Conservation (phyloP, 345 rosid species). For the Trapa bicornis region DNA sequence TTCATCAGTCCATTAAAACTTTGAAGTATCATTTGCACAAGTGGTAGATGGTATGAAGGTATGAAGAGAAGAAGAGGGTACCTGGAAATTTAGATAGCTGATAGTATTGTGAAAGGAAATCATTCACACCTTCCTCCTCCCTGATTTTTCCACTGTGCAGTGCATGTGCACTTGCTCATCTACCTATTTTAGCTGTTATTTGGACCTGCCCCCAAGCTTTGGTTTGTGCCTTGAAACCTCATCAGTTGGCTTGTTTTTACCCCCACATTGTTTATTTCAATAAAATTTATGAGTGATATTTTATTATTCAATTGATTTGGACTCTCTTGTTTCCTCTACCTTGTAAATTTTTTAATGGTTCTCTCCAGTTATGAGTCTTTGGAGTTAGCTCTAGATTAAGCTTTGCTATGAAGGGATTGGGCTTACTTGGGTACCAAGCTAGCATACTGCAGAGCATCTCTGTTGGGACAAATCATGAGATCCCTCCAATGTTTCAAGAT, state of each 20-base stretch:
- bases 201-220: neutral
- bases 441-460: too few relatives aligned
- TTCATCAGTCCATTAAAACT: neutral
- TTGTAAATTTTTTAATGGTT: too few relatives aligned
- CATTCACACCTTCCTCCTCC: constrained; percentile 6
- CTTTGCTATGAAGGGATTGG: too few relatives aligned
- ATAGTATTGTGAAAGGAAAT: constrained; percentile 3
- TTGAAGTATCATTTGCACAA: neutral
- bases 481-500: too few relatives aligned
- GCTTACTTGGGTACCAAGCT: too few relatives aligned
- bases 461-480: too few relatives aligned
- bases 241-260: neutral
- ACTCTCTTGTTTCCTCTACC: too few relatives aligned
- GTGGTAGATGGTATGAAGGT: neutral
- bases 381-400: too few relatives aligned
- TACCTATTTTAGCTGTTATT: neutral
- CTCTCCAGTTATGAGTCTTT: too few relatives aligned
- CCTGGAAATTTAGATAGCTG: neutral
- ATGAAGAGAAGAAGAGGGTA: neutral
- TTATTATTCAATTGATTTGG: too few relatives aligned
- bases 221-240: neutral
- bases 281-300: too few relatives aligned
- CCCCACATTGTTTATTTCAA: too few relatives aligned
- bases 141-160: neutral
- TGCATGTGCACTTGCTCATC: neutral